phyloP scores from a whole-genome alignment of 176 grass and related monocot species.

The Neostapfia colusana region DNA sequence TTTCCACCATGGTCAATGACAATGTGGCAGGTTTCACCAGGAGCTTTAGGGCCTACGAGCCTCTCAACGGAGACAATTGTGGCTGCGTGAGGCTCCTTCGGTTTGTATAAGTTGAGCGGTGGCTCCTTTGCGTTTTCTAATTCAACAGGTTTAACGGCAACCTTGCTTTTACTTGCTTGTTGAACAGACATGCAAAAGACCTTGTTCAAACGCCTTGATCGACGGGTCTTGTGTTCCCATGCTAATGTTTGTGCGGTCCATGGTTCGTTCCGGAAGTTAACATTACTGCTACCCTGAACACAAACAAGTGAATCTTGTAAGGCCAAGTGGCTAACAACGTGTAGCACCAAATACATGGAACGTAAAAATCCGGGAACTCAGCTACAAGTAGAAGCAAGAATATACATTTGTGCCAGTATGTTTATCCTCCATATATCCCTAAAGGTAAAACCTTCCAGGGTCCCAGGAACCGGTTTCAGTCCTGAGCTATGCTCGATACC shows the following conservation, averaged over 20 bases:
- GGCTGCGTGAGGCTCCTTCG: conserved; percentile 69
- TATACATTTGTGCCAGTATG: neutral
- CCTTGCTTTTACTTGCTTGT: conserved; percentile 65
- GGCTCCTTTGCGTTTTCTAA: conserved; percentile 67
- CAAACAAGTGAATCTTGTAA: conserved; percentile 7
- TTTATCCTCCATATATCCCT: neutral
- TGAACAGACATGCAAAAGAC: conserved; percentile 59
- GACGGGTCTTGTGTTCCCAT: conserved; percentile 44
- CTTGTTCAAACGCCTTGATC: conserved; percentile 42
- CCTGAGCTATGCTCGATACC: neutral
- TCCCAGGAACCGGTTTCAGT: neutral
- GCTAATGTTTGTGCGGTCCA: conserved; percentile 35
- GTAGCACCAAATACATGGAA: neutral
- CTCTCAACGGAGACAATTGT: conserved; percentile 84
- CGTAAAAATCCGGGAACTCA: neutral
- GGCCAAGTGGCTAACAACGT: neutral
- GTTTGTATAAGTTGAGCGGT: conserved; percentile 77
- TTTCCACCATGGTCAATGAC: conserved; percentile 90
- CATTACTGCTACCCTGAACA: conserved; percentile 56
- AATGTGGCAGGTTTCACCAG: conserved; percentile 91
- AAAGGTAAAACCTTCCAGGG: neutral
- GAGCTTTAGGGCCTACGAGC: conserved; percentile 78
- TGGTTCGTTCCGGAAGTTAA: conserved; percentile 49
- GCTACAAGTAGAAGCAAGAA: neutral
- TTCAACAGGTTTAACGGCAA: conserved; percentile 64